phyloP scores from a whole-genome alignment of 2,329 filamentous ascomycete genomes.

The Fusarium acutatum region DNA sequence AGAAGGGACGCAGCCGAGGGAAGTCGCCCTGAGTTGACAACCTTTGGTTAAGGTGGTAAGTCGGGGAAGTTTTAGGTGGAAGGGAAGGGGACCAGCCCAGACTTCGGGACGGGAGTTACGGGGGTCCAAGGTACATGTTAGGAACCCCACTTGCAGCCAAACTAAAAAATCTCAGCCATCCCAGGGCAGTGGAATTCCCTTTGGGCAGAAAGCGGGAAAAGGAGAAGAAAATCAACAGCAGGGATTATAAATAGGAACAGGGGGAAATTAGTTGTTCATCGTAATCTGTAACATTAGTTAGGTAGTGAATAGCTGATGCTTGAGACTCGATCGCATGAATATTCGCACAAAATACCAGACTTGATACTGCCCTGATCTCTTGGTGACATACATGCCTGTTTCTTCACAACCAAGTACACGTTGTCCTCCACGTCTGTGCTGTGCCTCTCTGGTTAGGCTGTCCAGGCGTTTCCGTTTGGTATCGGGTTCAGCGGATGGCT shows the following conservation, averaged over 20 bases:
- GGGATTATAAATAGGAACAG: constrained; percentile 17
- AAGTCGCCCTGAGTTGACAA: constrained; percentile 24
- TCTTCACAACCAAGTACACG: constrained; percentile 1
- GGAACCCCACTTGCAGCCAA: constrained; percentile 17
- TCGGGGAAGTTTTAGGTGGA: constrained; percentile 27
- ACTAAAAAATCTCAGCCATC: constrained; percentile 21
- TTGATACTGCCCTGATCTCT: background rate
- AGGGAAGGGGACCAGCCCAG: constrained; percentile 11
- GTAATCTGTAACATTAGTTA: constrained; percentile 16
- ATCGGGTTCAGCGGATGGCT: constrained; percentile 24
- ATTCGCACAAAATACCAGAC: background rate
- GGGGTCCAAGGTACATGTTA: constrained; percentile 21
- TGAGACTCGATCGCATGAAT: background rate
- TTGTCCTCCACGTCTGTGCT: constrained; percentile 9
- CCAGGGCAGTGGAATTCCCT: constrained; percentile 20
- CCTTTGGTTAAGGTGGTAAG: constrained; percentile 12
- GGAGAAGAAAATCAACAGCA: constrained; percentile 24
- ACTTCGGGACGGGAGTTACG: constrained; percentile 25
- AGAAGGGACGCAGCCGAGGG: constrained; percentile 23
- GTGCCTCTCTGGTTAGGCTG: constrained; percentile 12
- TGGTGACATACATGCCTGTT: constrained; percentile 1
- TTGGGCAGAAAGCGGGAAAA: constrained; percentile 11
- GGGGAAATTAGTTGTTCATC: constrained; percentile 28
- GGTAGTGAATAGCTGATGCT: background rate
- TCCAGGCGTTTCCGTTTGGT: constrained; percentile 19